Base-by-base conservation (phyloP, 106 monocot species). In the Ottelia alismoides region DNA sequence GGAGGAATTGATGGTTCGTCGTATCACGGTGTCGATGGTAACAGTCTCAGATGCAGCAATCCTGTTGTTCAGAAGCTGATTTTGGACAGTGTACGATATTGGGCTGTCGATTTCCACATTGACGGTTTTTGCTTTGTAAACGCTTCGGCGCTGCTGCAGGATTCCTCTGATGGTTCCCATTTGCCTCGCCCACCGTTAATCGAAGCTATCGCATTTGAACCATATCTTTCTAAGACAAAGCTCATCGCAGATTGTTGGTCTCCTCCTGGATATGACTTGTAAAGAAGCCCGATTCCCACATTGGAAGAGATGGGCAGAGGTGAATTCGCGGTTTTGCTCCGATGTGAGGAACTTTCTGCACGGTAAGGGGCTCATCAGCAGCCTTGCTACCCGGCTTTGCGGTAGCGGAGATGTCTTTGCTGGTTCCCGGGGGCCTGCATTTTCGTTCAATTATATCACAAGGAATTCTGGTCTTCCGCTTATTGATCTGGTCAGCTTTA, bases 261-360 rank as follows among this genome's bases (percentile, higher is more conserved):
- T 53, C 87, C 87, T 12, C 16, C 61, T n/a, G 45, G 83, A 87
- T 45, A 58, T 65, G 58, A 68, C 79, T 27, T 69, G 49, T 48
- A 53, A 57, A 17, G 55, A 93, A 57, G 65, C 71, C 49, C 47
- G 61, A 27, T 93, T 93, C 29, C 92, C 92, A 55, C 92, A 93
- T 52, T 93, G 92, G 92, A 77, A 78, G 70, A 75, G 77, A 56
- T 93, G 87, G 87, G 73, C 87, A 45, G 87, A 92, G 63, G 75
- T 87, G 67, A 92, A 87, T 47, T 27, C 53, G 14, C 83, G 63
- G 49, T 92, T 83, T 70, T 92, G 59, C 64, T 59, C 11, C 22
- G 87, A 83, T 71, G 66, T 72, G 2, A 74, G 87, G 56, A 92
- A 79, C 53, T 92, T 87, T 66, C 47, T 92, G 47, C 76, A 67